A percentile compares a stretch with the other conserved stretches of the same genome.
Conservation (phyloP, 2,329 filamentous ascomycete species). For the Neofusicoccum cordaticola region DNA sequence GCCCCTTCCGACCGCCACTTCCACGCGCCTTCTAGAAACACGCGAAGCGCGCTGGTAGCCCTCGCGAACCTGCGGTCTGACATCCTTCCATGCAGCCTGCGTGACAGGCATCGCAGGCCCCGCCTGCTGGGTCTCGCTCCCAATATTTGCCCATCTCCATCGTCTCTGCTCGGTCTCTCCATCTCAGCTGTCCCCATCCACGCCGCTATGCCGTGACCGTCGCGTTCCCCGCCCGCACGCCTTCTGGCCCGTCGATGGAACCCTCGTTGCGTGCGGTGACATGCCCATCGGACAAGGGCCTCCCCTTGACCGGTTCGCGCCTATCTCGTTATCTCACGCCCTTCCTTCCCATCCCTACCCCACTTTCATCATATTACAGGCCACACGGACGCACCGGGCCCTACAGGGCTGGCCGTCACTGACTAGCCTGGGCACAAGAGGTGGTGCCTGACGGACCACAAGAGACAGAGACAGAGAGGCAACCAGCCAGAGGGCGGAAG, state of each 20-base stretch:
- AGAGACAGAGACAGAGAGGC: no score
- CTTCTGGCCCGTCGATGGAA: background rate
- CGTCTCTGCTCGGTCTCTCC: background rate
- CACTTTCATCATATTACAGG: conserved; percentile 5
- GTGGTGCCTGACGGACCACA: no score
- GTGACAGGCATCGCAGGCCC: background rate
- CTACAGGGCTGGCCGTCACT: background rate
- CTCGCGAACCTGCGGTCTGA: background rate
- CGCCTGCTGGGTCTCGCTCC: background rate
- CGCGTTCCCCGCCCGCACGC: no score
- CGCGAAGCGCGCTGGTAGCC: no score
- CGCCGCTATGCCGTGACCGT: background rate
- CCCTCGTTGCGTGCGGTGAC: background rate
- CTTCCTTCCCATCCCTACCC: background rate
- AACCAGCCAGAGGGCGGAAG: no score
- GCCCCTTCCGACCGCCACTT: background rate
- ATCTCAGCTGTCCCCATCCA: background rate
- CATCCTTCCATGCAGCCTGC: background rate
- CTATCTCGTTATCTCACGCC: background rate
- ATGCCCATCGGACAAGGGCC: background rate
- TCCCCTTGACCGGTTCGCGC: conserved; percentile 1
- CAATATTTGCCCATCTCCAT: no score
- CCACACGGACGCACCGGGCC: background rate
- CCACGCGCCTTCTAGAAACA: conserved; percentile 1
- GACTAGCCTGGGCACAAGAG: no score